phyloP scores from a whole-genome alignment of 139 green algal genomes.

The Coelastrella sp. region DNA sequence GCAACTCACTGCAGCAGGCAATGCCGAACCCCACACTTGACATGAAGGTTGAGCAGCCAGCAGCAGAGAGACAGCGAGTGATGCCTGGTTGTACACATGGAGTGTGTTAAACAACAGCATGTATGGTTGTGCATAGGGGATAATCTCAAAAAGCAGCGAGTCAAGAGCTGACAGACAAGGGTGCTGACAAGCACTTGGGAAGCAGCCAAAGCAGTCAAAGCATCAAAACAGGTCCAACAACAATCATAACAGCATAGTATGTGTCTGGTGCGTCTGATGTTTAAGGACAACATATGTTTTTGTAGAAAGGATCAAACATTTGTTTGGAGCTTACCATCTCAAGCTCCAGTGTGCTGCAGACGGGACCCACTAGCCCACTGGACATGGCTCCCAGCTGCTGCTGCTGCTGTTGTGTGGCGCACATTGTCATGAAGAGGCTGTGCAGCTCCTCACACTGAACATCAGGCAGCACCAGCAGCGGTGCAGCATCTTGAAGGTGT shows the following conservation, averaged over 20 bases:
- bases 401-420: background rate
- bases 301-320: background rate
- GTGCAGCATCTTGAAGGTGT: background rate
- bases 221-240: too few species aligned
- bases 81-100: too few species aligned
- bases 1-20: too few species aligned
- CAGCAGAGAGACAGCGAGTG: background rate
- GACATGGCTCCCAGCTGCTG: background rate
- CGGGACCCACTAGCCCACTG: background rate
- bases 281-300: background rate
- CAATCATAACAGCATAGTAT: too few species aligned
- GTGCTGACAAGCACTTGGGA: too few species aligned
- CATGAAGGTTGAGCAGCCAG: background rate
- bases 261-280: too few species aligned
- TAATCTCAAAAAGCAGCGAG: too few species aligned
- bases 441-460: background rate
- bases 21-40: background rate
- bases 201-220: too few species aligned
- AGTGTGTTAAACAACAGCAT: too few species aligned
- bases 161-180: too few species aligned
- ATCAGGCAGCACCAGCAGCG: background rate
- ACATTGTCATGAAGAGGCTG: background rate
- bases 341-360: background rate
- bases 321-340: background rate
- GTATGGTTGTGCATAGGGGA: too few species aligned